Evolutionary conservation across 1,139 yeast species (phyloP).

Genomic region (Suhomyces atakaporum): DNA sequence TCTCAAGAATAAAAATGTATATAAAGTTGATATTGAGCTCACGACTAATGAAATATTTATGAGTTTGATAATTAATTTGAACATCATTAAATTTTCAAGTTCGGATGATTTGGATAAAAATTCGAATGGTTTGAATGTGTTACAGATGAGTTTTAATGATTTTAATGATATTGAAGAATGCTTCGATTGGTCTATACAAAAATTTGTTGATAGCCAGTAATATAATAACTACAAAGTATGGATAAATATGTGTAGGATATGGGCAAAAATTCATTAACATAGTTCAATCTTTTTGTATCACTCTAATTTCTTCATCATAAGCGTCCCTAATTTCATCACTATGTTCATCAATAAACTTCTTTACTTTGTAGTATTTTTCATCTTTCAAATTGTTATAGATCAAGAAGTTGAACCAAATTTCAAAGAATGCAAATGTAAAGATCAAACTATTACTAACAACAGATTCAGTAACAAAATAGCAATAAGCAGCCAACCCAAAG

Average conservation of each 20-base stretch:
- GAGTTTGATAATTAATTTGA: constrained; percentile 35
- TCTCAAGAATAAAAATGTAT: constrained; percentile 16
- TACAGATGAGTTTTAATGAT: constrained; percentile 56
- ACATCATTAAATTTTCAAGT: constrained; percentile 35
- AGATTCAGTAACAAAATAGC: constrained; percentile 45
- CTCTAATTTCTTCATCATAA: constrained; percentile 31
- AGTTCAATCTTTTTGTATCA: no score
- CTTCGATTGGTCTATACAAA: constrained; percentile 58
- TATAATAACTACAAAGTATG: neutral
- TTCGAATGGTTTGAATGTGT: constrained; percentile 38
- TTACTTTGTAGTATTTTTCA: constrained; percentile 51
- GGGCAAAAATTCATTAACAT: no score
- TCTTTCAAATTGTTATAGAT: constrained; percentile 66
- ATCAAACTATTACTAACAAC: constrained; percentile 61
- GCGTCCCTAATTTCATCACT: constrained; percentile 33
- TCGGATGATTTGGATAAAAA: constrained; percentile 32
- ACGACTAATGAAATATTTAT: constrained; percentile 47
- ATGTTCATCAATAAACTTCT: constrained; percentile 38
- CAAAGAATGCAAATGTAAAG: constrained; percentile 63
- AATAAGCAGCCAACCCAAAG: constrained; percentile 52
- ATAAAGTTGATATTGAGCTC: constrained; percentile 33
- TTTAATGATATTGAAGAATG: constrained; percentile 65
- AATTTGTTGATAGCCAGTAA: constrained; percentile 26
- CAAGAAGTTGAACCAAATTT: constrained; percentile 70
- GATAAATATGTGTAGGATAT: neutral